Base-by-base conservation (phyloP, 139 green algal species). In the Pleodorina starrii region DNA sequence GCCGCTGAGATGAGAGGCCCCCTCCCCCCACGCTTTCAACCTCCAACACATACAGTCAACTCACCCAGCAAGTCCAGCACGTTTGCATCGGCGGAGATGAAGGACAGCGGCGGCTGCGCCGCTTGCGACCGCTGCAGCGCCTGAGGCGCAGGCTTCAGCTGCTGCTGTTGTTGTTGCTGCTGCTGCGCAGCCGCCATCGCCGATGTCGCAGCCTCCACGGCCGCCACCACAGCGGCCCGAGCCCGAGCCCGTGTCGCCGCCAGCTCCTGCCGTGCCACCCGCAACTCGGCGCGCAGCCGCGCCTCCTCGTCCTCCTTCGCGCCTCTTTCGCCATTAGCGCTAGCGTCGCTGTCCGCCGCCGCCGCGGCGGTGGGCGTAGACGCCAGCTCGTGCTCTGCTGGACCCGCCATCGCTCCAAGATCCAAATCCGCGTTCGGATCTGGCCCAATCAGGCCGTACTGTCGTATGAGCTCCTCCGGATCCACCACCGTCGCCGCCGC, bases 181-280 rank as follows among this genome's bases (percentile, higher is more conserved):
- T 17, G 66, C 43, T 46, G 66, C 25, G n/a, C 27, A 38, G 32
- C 63, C 19, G 63, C 63, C n/a, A 23, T 38, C 11, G 63, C 63
- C 11, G 21, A 11, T 23, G 27, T 23, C n/a, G 21, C 63, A 19
- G 63, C 63, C 9, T 44, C 73, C 11, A 38, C 59, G 12, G 43
- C 82, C 27, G 84, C 48, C 29, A 77, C 71, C 84, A 89, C 11
- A 42, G 84, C 84, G 44, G 50, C 76, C 48, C 35, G 27, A 25
- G 44, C 74, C 3, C 44, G 43, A 0, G 27, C 27, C 27, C 44
- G 44, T 5, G 74, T 63, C n/a, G n/a, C 44, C 74, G 14, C 72
- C 72, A 80, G 19, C 42, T 54, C 40, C 43, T 54, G 14, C 27
- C 72, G 32, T 19, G 27, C 25, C 40, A 40, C 72, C 72, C 3